Evolutionary conservation across 495 filamentous ascomycete genomes (phyloP), one percentile per base, ranked within the genome.

Genomic region (Aspergillus indologenus): DNA sequence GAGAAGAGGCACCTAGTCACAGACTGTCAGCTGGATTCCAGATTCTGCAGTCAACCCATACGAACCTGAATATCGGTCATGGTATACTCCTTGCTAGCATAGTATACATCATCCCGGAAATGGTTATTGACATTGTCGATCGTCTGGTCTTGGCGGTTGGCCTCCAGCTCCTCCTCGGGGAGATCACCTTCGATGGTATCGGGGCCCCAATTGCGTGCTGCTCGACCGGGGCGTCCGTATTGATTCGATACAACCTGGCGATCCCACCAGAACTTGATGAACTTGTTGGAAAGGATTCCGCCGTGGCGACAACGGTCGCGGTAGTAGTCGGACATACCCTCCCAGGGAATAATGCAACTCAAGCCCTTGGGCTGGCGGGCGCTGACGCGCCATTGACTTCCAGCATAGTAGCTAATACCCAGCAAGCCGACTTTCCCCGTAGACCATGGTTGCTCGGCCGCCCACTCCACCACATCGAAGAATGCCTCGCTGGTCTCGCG

Each of bases 241-340:
- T 89, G 87, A 61, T 88, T 87, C 8, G 59, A 58, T 1, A 70
- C 60, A 3, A 87, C 83, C 67, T 88, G 85, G 0, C 84, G 74
- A 65, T 85, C 74, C 85, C 85, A 87, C 85, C 85, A 87, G 57
- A 84, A 81, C 40, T 75, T 69, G 61, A 88, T 85, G 66, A 87
- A 88, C 2, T 68, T 68, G 63, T 87, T 82, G 0, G 81, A 85
- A 24, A 86, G 67, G 45, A 90, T 87, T 1, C 86, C 87, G 3
- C 87, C 87, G 57, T 88, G 86, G 4, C 83, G 65, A 52, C 81
- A 85, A 2, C 81, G 73, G 56, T 87, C 85, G 0, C 84, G 79
- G 63, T 87, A 88, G 56, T 84, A 86, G 58, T 88, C 85, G 0
- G 79, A 82, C 82, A 87, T 85, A n/a, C 85, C 85, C 63, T 88